Evolutionary conservation across 73 alveolate genomes (phyloP), one percentile per base, ranked within the genome.

Genomic region (Blepharisma japonicum): DNA sequence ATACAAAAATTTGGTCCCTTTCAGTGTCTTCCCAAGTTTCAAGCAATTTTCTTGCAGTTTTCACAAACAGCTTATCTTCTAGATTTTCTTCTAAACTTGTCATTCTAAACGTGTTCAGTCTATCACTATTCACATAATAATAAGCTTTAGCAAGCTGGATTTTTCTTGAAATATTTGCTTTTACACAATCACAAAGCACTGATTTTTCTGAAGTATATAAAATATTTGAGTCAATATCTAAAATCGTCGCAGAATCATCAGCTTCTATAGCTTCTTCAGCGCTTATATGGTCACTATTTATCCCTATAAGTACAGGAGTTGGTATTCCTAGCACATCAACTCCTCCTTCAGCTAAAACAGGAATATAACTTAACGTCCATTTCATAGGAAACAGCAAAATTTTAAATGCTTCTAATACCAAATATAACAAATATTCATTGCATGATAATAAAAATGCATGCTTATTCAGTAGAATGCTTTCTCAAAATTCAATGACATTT

Each of bases 161-260:
- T 39, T 61, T 61, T 61, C 23, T 61, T 2, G 47, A 14, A 14
- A 61, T 14, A 61, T 9, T 61, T 20, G 74, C 38, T 61, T 25
- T 61, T 61, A 14, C 47, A 39, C 74, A 61, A 18, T 61, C 46
- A 25, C 74, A 61, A 25, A 61, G 74, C 18, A 61, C 39, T 8
- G 49, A 18, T 20, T 61, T 14, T 11, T 8, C 14, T 20, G 74
- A 25, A 39, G 39, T 18, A 25, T 61, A 25, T 18, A 61, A 25
- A 2, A 25, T n/a, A 25, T 61, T 61, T 61, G 74, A 61, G 46
- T 61, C 74, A 25, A 61, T 61, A 61, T 61, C 74, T 14, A 61
- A 25, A 20, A 61, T 61, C 14, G 39, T 8, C 14, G 74, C 74
- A 61, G 38, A 14, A 2, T n/a, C 47, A 48, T 61, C 23, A 14